Evolutionary conservation across 1,284 basidiomycete genomes (phyloP).

Genomic region (Cryptococcus sp.): DNA sequence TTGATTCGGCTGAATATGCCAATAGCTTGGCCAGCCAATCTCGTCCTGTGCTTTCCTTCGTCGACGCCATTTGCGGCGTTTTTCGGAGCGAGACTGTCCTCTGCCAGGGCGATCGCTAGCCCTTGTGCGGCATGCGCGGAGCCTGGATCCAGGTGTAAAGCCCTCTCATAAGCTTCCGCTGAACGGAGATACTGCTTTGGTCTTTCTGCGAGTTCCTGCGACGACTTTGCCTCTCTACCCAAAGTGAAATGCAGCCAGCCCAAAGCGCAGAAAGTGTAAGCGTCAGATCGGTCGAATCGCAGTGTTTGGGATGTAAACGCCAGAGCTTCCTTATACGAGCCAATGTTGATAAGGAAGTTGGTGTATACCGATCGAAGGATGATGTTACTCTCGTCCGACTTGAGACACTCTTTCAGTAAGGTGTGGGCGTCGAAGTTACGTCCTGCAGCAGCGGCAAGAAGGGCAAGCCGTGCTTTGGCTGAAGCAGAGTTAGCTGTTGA

Average conservation of each 20-base stretch:
- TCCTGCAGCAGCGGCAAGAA: slow-evolving; percentile 68
- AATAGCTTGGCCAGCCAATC: slow-evolving; percentile 78
- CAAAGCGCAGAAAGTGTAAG: slow-evolving; percentile 86
- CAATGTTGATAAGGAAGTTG: slow-evolving; percentile 70
- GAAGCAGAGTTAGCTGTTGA: slow-evolving; percentile 13
- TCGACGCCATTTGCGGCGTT: slow-evolving; percentile 51
- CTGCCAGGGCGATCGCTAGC: slow-evolving; percentile 84
- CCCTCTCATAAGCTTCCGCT: slow-evolving; percentile 88
- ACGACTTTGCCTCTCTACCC: slow-evolving; percentile 62
- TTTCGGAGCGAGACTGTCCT: slow-evolving; percentile 70
- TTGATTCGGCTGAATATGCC: slow-evolving; percentile 84
- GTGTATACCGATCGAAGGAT: slow-evolving; percentile 71
- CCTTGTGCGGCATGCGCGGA: slow-evolving; percentile 92
- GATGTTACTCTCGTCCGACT: slow-evolving; percentile 46
- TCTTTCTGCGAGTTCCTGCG: slow-evolving; percentile 66
- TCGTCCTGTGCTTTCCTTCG: slow-evolving; percentile 62
- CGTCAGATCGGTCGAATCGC: slow-evolving; percentile 77
- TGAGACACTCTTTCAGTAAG: slow-evolving; percentile 76
- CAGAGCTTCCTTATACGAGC: slow-evolving; percentile 65
- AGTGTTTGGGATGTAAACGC: slow-evolving; percentile 83
- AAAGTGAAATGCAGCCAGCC: slow-evolving; percentile 82
- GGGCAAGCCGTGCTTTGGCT: slow-evolving; percentile 88
- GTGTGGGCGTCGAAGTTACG: slow-evolving; percentile 78
- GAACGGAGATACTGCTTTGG: slow-evolving; percentile 73
- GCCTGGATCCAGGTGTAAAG: slow-evolving; percentile 72